A percentile compares a stretch with the other conserved stretches of the same genome.
Evolutionary conservation across 78 protist species (phyloP).

Genomic region (Monosiga brevicollis): DNA sequence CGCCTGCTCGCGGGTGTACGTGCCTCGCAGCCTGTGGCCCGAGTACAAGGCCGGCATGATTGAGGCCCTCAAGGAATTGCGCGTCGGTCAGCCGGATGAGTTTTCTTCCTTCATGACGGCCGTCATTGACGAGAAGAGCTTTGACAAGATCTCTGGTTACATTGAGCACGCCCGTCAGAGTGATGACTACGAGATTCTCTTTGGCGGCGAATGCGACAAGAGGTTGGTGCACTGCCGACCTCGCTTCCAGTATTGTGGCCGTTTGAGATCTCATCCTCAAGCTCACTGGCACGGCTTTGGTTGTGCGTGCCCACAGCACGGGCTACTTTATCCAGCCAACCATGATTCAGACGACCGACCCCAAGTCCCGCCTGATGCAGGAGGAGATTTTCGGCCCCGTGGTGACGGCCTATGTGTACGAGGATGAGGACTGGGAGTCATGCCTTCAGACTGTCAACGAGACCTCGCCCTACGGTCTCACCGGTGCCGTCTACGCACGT

Average conservation of each 20-base stretch:
- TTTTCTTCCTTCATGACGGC: constrained; percentile 57
- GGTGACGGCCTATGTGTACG: constrained; percentile 73
- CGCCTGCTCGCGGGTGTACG: constrained; percentile 78
- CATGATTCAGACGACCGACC: constrained; percentile 58
- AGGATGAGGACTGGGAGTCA: constrained; percentile 23
- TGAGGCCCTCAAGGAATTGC: constrained; percentile 22
- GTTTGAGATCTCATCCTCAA: background rate
- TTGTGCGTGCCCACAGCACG: constrained; percentile 22
- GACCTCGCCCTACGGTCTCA: constrained; percentile 72
- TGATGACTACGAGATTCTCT: constrained; percentile 47
- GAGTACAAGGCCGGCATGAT: constrained; percentile 18
- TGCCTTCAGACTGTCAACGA: constrained; percentile 34
- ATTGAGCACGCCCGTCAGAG: constrained; percentile 70
- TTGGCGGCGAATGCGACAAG: constrained; percentile 53
- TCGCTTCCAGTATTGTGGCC: too few relatives aligned
- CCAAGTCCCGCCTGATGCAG: constrained; percentile 53
- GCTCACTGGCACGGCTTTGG: background rate
- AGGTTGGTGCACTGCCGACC: too few relatives aligned
- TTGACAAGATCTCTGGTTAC: constrained; percentile 52
- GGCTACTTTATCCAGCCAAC: constrained; percentile 89
- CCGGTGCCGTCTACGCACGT: constrained; percentile 72
- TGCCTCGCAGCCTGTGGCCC: constrained; percentile 66
- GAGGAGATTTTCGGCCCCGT: constrained; percentile 94
- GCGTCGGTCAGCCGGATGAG: constrained; percentile 68
- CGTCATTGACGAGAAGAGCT: constrained; percentile 78